phyloP scores from a whole-genome alignment of 345 rosid genomes.

The Lepidium aucheri region DNA sequence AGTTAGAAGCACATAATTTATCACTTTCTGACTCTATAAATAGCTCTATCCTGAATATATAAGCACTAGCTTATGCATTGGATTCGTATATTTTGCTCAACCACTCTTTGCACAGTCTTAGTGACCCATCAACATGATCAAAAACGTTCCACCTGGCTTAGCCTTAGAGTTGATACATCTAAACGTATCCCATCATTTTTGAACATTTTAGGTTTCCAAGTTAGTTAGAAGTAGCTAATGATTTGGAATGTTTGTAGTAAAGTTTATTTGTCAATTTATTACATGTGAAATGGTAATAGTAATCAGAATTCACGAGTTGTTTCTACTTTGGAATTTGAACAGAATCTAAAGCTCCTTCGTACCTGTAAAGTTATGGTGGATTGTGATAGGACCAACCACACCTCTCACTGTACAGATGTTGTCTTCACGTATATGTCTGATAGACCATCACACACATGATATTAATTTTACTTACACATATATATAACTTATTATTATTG shows the following conservation, averaged over 20 bases:
- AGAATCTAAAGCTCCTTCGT: conserved; percentile 7
- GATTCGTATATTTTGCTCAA: no score
- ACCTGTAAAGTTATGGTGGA: conserved; percentile 4
- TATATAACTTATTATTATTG: background rate
- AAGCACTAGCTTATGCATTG: no score
- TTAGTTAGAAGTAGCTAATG: no score
- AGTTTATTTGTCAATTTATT: background rate
- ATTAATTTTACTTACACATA: background rate
- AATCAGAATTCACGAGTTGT: conserved; percentile 11
- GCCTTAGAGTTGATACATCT: no score
- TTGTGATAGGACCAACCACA: conserved; percentile 18
- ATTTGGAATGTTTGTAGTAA: background rate
- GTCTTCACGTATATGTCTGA: conserved; percentile 1
- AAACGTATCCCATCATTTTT: no score
- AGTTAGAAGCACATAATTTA: no score
- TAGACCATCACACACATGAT: conserved; percentile 14
- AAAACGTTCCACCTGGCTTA: no score
- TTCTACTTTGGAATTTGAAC: background rate
- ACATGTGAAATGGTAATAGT: background rate
- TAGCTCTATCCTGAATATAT: no score
- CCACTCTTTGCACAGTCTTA: no score
- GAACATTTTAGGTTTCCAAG: no score
- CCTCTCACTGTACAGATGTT: conserved; percentile 6
- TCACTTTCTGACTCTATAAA: no score
- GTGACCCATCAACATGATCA: no score